Evolutionary conservation across 768 basidiomycete species (phyloP).

Genomic region (Lentinus brumalis): DNA sequence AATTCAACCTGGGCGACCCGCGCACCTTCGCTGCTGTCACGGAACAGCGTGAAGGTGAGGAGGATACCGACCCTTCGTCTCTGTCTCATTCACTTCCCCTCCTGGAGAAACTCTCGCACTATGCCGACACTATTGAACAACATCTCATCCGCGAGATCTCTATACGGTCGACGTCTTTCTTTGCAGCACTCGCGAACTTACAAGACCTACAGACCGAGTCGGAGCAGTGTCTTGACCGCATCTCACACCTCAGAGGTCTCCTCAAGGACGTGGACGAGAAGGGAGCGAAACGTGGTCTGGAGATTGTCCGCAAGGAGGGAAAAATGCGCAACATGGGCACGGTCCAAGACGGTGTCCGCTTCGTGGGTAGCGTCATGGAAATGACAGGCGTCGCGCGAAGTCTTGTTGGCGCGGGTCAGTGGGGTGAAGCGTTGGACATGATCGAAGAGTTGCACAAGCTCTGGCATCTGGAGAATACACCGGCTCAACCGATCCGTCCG

Average conservation of each 20-base stretch:
- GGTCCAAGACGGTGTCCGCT: slow-evolving; percentile 62
- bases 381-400: slow-evolving; percentile 70
- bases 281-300: slow-evolving; percentile 77
- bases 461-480: slow-evolving; percentile 40
- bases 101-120: slow-evolving; percentile 87
- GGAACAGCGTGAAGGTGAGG: slow-evolving; percentile 42
- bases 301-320: slow-evolving; percentile 66
- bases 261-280: slow-evolving; percentile 77
- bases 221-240: slow-evolving; percentile 74
- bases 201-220: slow-evolving; percentile 92
- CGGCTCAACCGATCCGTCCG: not conserved
- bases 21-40: slow-evolving; percentile 77
- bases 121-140: slow-evolving; percentile 91
- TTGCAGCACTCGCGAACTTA: slow-evolving; percentile 92
- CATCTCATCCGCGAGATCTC: slow-evolving; percentile 94
- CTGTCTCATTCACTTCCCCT: slow-evolving; percentile 71
- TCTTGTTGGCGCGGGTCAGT: slow-evolving; percentile 84
- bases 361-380: slow-evolving; percentile 73
- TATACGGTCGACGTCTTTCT: slow-evolving; percentile 89
- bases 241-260: slow-evolving; percentile 68
- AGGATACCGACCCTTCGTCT: slow-evolving; percentile 56
- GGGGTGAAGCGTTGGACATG: slow-evolving; percentile 80
- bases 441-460: slow-evolving; percentile 67
- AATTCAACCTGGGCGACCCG: slow-evolving; percentile 84
- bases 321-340: slow-evolving; percentile 60